Conservation (phyloP, 306 rosid genomes). For the Medicago arabica region DNA sequence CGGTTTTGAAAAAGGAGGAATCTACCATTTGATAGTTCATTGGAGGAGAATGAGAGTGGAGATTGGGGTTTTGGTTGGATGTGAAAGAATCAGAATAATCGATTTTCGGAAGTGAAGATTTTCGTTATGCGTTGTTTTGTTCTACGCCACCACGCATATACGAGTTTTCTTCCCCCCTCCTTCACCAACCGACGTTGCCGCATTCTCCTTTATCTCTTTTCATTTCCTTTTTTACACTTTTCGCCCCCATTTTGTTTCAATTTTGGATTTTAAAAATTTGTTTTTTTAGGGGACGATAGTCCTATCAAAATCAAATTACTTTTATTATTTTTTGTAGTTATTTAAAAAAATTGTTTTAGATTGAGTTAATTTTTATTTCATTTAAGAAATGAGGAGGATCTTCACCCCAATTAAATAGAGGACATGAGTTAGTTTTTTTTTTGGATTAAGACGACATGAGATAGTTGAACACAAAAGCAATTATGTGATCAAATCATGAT, state of each 20-base stretch:
- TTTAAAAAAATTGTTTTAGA: no score
- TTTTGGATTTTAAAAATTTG: no score
- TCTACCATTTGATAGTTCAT: constrained; percentile 47
- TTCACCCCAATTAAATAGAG: no score
- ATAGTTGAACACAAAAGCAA: no score
- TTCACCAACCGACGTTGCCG: constrained; percentile 41
- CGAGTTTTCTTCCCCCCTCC: constrained; percentile 11
- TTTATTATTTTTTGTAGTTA: no score
- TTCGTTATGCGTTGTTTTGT: constrained; percentile 4
- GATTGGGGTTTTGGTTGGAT: constrained; percentile 43
- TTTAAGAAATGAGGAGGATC: no score
- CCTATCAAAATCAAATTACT: no score
- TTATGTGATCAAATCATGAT: no score
- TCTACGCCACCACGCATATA: constrained; percentile 41
- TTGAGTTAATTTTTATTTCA: no score
- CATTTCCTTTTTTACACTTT: not conserved
- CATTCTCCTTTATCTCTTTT: constrained; percentile 23
- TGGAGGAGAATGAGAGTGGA: constrained; percentile 19
- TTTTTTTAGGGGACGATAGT: no score
- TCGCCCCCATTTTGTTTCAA: not conserved
- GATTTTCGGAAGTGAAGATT: constrained; percentile 21
- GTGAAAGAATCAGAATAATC: not conserved
- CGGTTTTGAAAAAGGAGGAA: constrained; percentile 35
- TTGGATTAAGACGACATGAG: no score
- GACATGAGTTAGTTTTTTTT: no score